Base-by-base conservation (phyloP, 306 rosid species). In the Prinsepia uniflora region DNA sequence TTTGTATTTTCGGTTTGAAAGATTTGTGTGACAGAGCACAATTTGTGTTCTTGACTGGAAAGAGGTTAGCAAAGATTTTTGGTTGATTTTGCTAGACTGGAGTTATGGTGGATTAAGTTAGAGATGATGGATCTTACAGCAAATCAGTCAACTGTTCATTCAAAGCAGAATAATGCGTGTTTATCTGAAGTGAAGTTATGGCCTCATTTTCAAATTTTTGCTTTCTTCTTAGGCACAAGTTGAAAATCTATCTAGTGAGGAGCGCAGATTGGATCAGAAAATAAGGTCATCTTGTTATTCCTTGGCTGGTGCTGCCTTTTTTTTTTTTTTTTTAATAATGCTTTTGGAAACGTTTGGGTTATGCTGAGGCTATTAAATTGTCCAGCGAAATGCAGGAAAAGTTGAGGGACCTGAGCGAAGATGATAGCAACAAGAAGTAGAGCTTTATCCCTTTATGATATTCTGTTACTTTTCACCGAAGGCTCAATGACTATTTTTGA, bases 311-410 rank as follows among this genome's bases (percentile, higher is more conserved):
- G 73, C 67, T 78, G 68, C 72, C 61, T 62, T 63, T 44, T 72
- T 61, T 7, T 42, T 40, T 76, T 74, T 20, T 40, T 54, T 43
- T 17, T 55, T 55, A 5, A 12, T 52, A 6, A 54, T 55, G 49
- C 39, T 17, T 50, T 34, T 52, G 72, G n/a, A n/a, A 8, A 52
- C 36, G 14, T 68, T 19, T 77, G 36, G 20, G 40, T 74, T 61
- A 48, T 60, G 65, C 84, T 72, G 69, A 70, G 67, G 71, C 67
- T 72, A 13, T 81, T 52, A 22, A 58, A 70, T 59, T 84, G 52
- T 85, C 75, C 88, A 94, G 98, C 82, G 90, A 90, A 82, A 94
- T 94, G 98, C 89, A 90, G 79, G 98, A 94, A 81, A 85, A 78
- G 80, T 84, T 94, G 69, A 77, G 95, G 63, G 84, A 79, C 65